Conservation (phyloP, 805 yeast genomes). For the Starmerella vaccinii region DNA sequence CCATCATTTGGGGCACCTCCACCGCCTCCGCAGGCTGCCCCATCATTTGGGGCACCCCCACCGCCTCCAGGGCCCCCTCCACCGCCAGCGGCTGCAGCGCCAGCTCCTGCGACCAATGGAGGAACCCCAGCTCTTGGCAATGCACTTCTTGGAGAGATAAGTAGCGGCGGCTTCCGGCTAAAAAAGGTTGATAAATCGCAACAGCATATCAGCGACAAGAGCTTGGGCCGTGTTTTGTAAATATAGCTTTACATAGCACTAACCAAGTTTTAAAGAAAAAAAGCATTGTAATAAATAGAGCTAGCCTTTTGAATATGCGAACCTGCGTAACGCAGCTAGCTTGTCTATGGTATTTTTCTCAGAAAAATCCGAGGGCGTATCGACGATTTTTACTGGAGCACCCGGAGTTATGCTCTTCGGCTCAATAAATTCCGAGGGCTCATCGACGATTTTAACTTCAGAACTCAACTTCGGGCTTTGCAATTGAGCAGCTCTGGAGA, state of each 20-base stretch:
- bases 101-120: slow-evolving; percentile 33
- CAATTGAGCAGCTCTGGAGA: too few species aligned
- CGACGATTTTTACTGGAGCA: too few species aligned
- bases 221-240: slow-evolving; percentile 28
- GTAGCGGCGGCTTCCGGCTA: slow-evolving; percentile 27
- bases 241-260: background rate
- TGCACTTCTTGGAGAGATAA: slow-evolving; percentile 31
- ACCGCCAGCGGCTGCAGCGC: slow-evolving; percentile 36
- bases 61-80: slow-evolving; percentile 29
- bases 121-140: slow-evolving; percentile 26
- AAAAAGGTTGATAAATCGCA: slow-evolving; percentile 28
- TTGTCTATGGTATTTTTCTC: background rate
- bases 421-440: too few species aligned
- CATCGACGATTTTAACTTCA: too few species aligned
- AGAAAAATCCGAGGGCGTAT: background rate
- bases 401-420: too few species aligned
- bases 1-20: slow-evolving; percentile 26
- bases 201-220: slow-evolving; percentile 24
- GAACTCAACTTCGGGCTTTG: too few species aligned
- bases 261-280: background rate
- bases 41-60: slow-evolving; percentile 22
- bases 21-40: slow-evolving; percentile 27
- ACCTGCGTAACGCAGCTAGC: background rate
- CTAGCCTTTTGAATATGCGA: slow-evolving; percentile 1
- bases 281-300: background rate